Percentiles rank a stretch among this genome's conserved stretches.
These are phyloP conservation scores for Cryptosporidium parvum DNA, from an alignment of 169 alveolate species.

Conservation along the genomic window DNA sequence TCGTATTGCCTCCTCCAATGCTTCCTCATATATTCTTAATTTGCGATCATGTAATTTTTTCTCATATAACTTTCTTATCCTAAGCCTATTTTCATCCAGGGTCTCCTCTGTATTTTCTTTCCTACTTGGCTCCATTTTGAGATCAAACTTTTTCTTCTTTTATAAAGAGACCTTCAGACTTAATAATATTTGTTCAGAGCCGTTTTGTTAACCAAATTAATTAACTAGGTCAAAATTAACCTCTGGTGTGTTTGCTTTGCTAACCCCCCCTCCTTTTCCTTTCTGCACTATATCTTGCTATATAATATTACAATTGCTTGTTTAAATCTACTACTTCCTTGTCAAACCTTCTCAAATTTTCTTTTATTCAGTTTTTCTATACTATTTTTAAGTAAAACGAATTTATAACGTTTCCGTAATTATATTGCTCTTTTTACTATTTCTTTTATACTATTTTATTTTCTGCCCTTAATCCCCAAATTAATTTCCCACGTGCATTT, in stretches of 20 bases:
- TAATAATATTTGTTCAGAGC: neutral
- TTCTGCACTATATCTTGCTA: neutral
- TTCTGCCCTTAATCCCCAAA: neutral
- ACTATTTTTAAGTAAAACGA: conserved; percentile 5
- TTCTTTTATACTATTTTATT: neutral
- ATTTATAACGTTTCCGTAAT: conserved; percentile 2
- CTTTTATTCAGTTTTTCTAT: neutral
- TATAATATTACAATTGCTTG: neutral
- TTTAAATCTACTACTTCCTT: neutral
- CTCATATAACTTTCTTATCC: conserved; percentile 61
- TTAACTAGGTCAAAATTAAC: neutral
- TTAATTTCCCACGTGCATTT: neutral
- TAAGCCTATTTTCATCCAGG: conserved; percentile 31
- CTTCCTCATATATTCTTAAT: conserved; percentile 68
- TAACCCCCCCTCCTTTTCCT: neutral
- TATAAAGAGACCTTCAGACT: neutral
- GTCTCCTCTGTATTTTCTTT: conserved; percentile 27
- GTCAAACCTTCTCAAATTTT: neutral
- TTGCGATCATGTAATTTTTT: conserved; percentile 61
- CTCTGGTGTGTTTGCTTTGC: neutral
- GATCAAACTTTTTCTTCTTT: neutral
- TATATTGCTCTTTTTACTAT: neutral
- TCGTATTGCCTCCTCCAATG: conserved; percentile 60
- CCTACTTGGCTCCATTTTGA: conserved; percentile 17
- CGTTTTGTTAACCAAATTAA: neutral